phyloP scores from a whole-genome alignment of 78 protist species.

The Corallochytrium limacisporum region DNA sequence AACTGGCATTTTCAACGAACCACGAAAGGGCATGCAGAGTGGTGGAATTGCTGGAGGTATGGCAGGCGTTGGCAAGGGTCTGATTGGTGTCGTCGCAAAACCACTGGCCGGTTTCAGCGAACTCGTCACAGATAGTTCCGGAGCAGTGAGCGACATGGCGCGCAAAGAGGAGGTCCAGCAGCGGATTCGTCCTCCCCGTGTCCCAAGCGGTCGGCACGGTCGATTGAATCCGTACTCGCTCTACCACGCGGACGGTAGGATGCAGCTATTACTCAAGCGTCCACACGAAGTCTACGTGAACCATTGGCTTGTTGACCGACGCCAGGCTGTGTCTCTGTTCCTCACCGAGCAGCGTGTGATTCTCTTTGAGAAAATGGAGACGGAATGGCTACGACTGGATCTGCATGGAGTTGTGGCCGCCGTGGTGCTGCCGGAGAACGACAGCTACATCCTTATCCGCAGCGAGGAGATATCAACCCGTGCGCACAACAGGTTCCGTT shows the following conservation, averaged over 20 bases:
- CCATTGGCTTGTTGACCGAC: neutral
- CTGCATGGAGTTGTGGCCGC: no score
- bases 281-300: no score
- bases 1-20: slow-evolving; percentile 57
- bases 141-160: slow-evolving; percentile 37
- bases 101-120: slow-evolving; percentile 59
- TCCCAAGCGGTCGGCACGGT: neutral
- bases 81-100: slow-evolving; percentile 56
- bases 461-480: no score
- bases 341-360: neutral
- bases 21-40: slow-evolving; percentile 45
- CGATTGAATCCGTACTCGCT: neutral
- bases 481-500: no score
- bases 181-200: no score
- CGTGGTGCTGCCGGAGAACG: no score
- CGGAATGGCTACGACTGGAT: no score
- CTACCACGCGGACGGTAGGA: neutral
- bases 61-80: slow-evolving; percentile 64
- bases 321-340: neutral
- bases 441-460: no score
- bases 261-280: no score
- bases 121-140: slow-evolving; percentile 26
- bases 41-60: slow-evolving; percentile 56
- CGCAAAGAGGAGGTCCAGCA: slow-evolving; percentile 15
- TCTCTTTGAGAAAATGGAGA: neutral